Evolutionary conservation across 768 basidiomycete species (phyloP).

Genomic region (Leccinum fibrillosum): DNA sequence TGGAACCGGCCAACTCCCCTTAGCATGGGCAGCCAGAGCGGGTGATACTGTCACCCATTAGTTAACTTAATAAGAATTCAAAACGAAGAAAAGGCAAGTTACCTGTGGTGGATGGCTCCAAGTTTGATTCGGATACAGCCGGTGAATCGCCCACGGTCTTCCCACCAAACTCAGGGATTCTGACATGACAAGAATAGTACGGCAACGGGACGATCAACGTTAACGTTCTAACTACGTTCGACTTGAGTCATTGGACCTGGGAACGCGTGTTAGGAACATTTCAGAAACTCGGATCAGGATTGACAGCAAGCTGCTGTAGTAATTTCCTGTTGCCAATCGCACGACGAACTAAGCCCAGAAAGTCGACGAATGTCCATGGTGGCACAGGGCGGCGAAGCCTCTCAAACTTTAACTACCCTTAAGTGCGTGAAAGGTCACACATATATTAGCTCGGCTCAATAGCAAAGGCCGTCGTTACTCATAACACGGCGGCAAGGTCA

Average conservation of each 20-base stretch:
- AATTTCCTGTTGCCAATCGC: neutral
- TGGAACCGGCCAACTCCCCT: conserved; percentile 55
- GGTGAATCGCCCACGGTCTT: conserved; percentile 9
- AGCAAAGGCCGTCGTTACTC: neutral
- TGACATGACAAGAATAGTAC: neutral
- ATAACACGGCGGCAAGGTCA: neutral
- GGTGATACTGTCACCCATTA: conserved; percentile 27
- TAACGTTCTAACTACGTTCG: neutral
- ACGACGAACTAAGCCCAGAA: neutral
- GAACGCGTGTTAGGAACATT: neutral
- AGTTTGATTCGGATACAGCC: conserved; percentile 14
- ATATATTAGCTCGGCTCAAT: neutral
- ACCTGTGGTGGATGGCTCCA: neutral
- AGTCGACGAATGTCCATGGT: neutral
- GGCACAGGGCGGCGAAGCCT: neutral
- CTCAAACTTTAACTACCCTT: neutral
- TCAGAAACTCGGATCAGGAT: neutral
- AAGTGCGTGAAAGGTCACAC: neutral
- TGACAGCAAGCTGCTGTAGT: conserved; percentile 5
- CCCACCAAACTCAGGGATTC: neutral
- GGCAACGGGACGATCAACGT: neutral
- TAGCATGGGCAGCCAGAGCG: conserved; percentile 68
- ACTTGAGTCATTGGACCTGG: neutral
- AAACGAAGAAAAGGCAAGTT: neutral
- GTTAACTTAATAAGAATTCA: neutral